Evolutionary conservation across 371 early-diverging fungal species (phyloP), one percentile per base, ranked within the genome.

Genomic region (Mucor velutinosus): DNA sequence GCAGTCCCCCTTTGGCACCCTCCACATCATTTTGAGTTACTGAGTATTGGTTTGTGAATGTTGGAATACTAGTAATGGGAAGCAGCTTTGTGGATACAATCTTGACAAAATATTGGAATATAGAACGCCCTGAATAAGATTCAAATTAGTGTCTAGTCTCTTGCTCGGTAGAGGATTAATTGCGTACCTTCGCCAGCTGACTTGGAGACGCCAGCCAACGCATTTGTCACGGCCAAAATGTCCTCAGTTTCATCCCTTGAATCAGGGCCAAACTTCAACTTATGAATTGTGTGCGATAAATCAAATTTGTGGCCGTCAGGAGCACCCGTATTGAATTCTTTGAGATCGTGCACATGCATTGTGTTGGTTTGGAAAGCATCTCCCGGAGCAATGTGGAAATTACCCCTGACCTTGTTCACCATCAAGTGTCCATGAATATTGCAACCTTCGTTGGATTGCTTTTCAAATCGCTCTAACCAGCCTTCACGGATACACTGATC

Each of bases 331-430:
- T 80, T 65, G 64, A 87, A 92, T 7, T 82, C 80, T 58, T 85
- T 82, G 60, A 94, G 71, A 66, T 94, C 94, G 76, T 97, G 97
- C 14, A 95, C 82, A 72, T 97, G 97, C 87, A 91, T 85, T n/a
- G 84, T 82, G 29, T 79, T 79, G 39, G 87, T 85, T 65, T 93
- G 87, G 75, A 96, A 94, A n/a, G 89, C 86, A 49, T 91, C 87
- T 55, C 99, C 97, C 3, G 97, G 95, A 1, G 97, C 94, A 76
- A 98, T 86, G 77, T 96, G 97, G 73, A 97, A 91, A 71, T 96
- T 95, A 33, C 93, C 94, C 7, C 94, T 86, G 10, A 97, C 96
- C 76, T 96, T 97, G 82, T 95, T 95, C 53, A 98, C 95, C 41
- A 84, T 74, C 37, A 97, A 72, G 45, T 82, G 80, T 0, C 99